These are phyloP conservation scores for Arachnopeziza araneosa DNA, from an alignment of 2,329 filamentous ascomycete genomes.

Conservation along the genomic window DNA sequence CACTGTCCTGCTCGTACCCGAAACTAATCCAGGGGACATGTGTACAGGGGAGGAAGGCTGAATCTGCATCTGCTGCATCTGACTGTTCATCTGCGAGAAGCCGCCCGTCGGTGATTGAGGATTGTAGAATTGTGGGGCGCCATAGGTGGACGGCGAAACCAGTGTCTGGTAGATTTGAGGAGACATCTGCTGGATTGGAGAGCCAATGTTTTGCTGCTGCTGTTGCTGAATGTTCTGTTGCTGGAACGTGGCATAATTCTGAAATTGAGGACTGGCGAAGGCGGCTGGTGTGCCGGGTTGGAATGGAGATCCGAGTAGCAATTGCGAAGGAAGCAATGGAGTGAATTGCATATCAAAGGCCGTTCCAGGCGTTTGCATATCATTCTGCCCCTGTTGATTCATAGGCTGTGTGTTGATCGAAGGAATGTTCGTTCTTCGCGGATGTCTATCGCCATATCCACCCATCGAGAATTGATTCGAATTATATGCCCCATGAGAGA, in stretches of 20 bases:
- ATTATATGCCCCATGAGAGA: conserved; percentile 87
- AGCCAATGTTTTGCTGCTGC: conserved; percentile 57
- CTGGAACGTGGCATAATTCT: conserved; percentile 74
- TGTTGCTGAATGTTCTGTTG: conserved; percentile 48
- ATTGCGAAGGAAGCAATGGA: conserved; percentile 85
- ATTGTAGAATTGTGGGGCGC: conserved; percentile 73
- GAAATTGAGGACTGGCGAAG: conserved; percentile 88
- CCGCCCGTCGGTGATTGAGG: conserved; percentile 72
- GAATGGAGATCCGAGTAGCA: conserved; percentile 93
- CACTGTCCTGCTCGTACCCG: conserved; percentile 90
- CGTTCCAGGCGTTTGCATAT: conserved; percentile 81
- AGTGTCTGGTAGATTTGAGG: conserved; percentile 80
- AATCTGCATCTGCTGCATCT: conserved; percentile 43
- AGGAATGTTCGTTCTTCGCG: conserved; percentile 79
- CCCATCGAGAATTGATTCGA: conserved; percentile 68
- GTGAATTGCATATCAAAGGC: conserved; percentile 98
- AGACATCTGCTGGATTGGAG: conserved; percentile 74
- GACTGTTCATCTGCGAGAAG: conserved; percentile 46
- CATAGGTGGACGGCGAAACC: conserved; percentile 79
- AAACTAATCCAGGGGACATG: conserved; percentile 73
- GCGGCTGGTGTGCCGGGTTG: conserved; percentile 88
- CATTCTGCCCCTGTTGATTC: conserved; percentile 48
- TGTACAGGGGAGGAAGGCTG: conserved; percentile 67
- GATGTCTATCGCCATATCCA: conserved; percentile 82
- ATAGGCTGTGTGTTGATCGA: conserved; percentile 83